Evolutionary conservation across 1,284 basidiomycete genomes (phyloP), one percentile per base, ranked within the genome.

Genomic region (Fomes fomentarius): DNA sequence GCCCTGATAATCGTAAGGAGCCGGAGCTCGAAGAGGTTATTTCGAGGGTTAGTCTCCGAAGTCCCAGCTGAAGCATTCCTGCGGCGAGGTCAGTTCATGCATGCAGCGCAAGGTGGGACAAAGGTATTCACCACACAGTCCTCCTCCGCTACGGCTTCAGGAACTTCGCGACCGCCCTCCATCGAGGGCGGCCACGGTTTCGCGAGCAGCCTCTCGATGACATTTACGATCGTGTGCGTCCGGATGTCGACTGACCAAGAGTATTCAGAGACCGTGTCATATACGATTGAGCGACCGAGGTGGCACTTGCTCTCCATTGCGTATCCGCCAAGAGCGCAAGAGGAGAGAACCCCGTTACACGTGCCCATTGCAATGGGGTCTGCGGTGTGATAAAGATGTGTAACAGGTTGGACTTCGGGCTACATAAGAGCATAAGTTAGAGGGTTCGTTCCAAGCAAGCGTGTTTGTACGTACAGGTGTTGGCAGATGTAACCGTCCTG

Each of bases 341-440:
- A 80, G 0, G 89, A 91, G 0, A 89, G 63, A 4, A 90, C 75
- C 4, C 91, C 91, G 55, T 83, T 92, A 68, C 91, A 93, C 11
- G 83, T 89, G 31, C 91, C 89, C 89, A 91, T 91, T 19, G 91
- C 80, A 47, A 93, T 89, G 1, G 93, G 91, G 70, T 95, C 93
- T 1, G 90, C 93, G 22, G 88, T 94, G 66, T 95, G 90, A 71
- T 89, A 95, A 17, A 95, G 77, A 66, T 94, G 92, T 3, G 87
- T 90, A 57, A 93, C 78, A 63, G 90, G 89, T 15, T 88, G 84
- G 5, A 79, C 79, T 4, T 85, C 87, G 17, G 87, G 89, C 85
- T 90, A 57, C 6, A 10, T 50, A 19, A 11, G 15, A 26, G 42
- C 31, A 31, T 40, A 7, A 47, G 33, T n/a, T 10, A 25, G n/a